Evolutionary conservation across 352 stramenopile species (phyloP).

Genomic region (Pythium dissimile): DNA sequence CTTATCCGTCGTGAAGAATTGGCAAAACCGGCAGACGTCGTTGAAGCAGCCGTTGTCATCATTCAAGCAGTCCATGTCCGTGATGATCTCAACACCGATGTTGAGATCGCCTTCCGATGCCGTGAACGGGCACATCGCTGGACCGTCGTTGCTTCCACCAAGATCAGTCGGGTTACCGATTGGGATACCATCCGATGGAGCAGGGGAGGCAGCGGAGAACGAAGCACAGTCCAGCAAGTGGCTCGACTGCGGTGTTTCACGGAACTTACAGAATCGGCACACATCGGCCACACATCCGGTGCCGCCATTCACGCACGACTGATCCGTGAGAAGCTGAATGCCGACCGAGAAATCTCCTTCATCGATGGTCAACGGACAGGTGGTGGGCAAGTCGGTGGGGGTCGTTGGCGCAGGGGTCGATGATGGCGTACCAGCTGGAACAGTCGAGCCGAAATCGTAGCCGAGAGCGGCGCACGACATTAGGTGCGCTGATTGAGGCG

Average conservation of each 20-base stretch:
- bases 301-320: conserved; percentile 6
- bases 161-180: neutral
- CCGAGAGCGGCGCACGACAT: conserved; percentile 12
- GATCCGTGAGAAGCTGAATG: conserved; percentile 6
- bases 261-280: conserved; percentile 20
- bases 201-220: neutral
- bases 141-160: neutral
- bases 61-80: conserved; percentile 20
- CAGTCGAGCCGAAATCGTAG: neutral
- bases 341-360: conserved; percentile 12
- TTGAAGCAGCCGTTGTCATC: conserved; percentile 20
- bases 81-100: conserved; percentile 15
- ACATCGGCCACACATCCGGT: conserved; percentile 14
- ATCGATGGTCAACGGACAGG: neutral
- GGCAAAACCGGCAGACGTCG: conserved; percentile 16
- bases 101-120: conserved; percentile 22
- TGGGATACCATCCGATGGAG: neutral
- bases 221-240: conserved; percentile 3
- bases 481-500: conserved; percentile 18
- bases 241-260: conserved; percentile 19
- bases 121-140: conserved; percentile 1
- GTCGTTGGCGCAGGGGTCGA: neutral
- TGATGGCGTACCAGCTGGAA: neutral
- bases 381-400: neutral
- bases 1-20: conserved; percentile 10